phyloP scores from a whole-genome alignment of 768 basidiomycete genomes.

The Mycena galericulata region DNA sequence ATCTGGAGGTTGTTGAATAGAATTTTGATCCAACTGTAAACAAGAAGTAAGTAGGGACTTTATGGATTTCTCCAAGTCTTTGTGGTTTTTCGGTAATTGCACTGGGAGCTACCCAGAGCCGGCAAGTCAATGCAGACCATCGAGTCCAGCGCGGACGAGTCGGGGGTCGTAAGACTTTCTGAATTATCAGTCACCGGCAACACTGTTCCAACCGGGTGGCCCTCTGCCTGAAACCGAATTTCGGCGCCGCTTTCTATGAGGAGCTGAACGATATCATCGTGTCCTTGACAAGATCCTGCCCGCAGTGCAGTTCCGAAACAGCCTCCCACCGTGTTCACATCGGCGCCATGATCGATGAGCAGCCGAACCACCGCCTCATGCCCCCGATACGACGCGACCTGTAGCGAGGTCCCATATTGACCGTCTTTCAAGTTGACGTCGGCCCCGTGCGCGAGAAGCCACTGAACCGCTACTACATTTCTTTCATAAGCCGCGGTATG shows the following conservation, averaged over 20 bases:
- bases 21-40: too few relatives aligned
- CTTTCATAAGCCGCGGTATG: background rate
- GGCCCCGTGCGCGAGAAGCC: background rate
- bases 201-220: too few relatives aligned
- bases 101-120: too few relatives aligned
- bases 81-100: too few relatives aligned
- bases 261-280: background rate
- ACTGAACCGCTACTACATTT: background rate
- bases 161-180: too few relatives aligned
- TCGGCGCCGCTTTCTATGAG: background rate
- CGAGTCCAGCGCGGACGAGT: too few relatives aligned
- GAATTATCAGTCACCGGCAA: too few relatives aligned
- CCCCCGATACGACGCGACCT: background rate
- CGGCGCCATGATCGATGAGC: background rate
- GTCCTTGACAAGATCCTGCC: background rate
- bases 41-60: too few relatives aligned
- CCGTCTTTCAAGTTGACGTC: background rate
- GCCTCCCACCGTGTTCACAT: background rate
- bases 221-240: background rate
- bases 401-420: background rate
- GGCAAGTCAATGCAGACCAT: too few relatives aligned
- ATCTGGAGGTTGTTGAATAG: too few relatives aligned
- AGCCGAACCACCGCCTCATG: conserved; percentile 2
- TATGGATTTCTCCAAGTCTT: too few relatives aligned
- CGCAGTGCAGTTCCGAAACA: background rate